Conservation (phyloP, 495 filamentous ascomycete genomes). For the Clavariopsis aquatica region DNA sequence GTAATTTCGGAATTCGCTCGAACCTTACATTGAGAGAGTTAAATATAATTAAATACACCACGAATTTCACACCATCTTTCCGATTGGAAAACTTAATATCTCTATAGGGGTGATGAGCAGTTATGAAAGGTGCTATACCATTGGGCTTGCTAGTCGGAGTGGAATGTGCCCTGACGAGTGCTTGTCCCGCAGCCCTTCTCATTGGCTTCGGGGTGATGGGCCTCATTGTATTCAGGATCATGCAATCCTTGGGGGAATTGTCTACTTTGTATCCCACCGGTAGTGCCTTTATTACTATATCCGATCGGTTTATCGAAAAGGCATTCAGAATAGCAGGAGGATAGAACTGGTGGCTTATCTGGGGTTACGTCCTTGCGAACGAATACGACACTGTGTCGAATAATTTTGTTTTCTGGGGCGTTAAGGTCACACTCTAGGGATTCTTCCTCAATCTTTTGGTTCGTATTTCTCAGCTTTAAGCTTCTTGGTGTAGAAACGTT, state of each 20-base stretch:
- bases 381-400: conserved; percentile 55
- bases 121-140: no score
- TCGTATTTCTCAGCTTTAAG: conserved; percentile 48
- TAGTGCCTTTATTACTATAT: conserved; percentile 58
- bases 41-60: no score
- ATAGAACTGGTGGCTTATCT: conserved; percentile 52
- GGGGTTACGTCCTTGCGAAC: conserved; percentile 48
- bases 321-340: conserved; percentile 56
- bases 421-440: conserved; percentile 47
- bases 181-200: conserved; percentile 41
- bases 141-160: conserved; percentile 40
- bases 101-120: no score
- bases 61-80: no score
- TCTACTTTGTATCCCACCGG: conserved; percentile 67
- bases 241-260: conserved; percentile 68
- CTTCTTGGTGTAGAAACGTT: conserved; percentile 53
- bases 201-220: conserved; percentile 55
- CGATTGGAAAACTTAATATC: no score
- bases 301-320: conserved; percentile 55
- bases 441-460: conserved; percentile 52
- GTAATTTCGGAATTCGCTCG: no score
- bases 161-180: conserved; percentile 34
- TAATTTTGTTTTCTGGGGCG: conserved; percentile 59
- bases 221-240: conserved; percentile 51
- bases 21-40: no score